Base-by-base conservation (phyloP, 805 yeast genomes). In the Pichia nakasei region DNA sequence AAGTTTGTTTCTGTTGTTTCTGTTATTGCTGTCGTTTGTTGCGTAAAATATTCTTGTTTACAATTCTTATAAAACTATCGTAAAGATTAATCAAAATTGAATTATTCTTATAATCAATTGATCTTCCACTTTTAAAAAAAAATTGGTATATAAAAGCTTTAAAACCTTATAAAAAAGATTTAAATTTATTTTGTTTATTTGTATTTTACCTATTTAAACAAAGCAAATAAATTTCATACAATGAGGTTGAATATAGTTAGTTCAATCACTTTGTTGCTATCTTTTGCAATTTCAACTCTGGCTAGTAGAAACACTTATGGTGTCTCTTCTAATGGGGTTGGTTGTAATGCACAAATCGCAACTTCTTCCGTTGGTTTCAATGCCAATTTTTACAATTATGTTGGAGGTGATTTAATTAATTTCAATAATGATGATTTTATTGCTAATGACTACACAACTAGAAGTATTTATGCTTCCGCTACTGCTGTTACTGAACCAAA, bases 401-500 rank as follows among this genome's bases (percentile, higher is more conserved):
- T 19, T 3, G 36, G 8, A 22, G 22, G 22, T 27, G 24, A 38
- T 22, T 39, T 43, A 4, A 35, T 43, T 35, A 34, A 33, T 12
- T 24, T 32, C 17, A 22, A 33, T 32, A 12, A 42, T 37, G 27
- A 32, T 15, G n/a, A 26, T 18, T 42, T 38, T 33, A 35, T 42
- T 35, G 40, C 35, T 8, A 35, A 20, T 15, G 38, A 20, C 5
- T 42, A 42, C 13, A 20, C 37, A 1, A 15, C 32, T 9, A 35
- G 35, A 9, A 7, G 5, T 9, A 29, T 38, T 31, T 17, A 35
- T 15, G 24, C 43, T n/a, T 29, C 48, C 7, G 40, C 38, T n/a
- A 9, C 37, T 15, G 38, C 40, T 33, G 43, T 41, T 22, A 37
- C 45, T 26, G 26, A 22, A 15, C 49, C 47, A 34, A 38, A 42